These are phyloP conservation scores for Cercospora nicotianae DNA, from an alignment of 2,329 filamentous ascomycete species.

Conservation along the genomic window DNA sequence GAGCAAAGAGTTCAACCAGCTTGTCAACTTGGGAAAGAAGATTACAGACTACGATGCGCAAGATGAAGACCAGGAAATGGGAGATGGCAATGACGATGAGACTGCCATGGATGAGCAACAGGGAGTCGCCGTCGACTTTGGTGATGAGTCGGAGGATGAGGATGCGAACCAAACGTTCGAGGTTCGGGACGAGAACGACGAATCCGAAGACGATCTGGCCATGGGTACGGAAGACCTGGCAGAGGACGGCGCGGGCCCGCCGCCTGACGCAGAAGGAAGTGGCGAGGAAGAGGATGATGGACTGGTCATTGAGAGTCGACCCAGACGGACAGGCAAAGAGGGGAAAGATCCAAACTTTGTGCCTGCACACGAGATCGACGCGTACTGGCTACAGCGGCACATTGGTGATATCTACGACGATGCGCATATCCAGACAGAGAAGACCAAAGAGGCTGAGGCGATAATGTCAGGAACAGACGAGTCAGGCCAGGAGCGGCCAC, in stretches of 20 bases:
- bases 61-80: conserved; percentile 89
- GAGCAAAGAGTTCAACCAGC: conserved; percentile 92
- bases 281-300: conserved; percentile 71
- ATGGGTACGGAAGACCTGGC: conserved; percentile 39
- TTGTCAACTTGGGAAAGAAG: conserved; percentile 96
- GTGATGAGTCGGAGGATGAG: conserved; percentile 77
- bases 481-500: conserved; percentile 76
- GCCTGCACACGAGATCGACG: conserved; percentile 86
- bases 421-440: conserved; percentile 89
- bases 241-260: conserved; percentile 50
- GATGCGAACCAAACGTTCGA: conserved; percentile 81
- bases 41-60: conserved; percentile 98
- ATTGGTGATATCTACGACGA: conserved; percentile 87
- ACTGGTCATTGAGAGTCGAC: conserved; percentile 76
- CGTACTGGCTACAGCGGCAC: conserved; percentile 94
- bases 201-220: conserved; percentile 68
- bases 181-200: conserved; percentile 75
- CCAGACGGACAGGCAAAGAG: conserved; percentile 51
- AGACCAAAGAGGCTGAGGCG: conserved; percentile 78
- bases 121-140: conserved; percentile 96
- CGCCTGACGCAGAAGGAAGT: conserved; percentile 48
- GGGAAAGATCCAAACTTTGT: conserved; percentile 61
- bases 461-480: conserved; percentile 73
- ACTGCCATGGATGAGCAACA: conserved; percentile 88
- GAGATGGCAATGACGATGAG: conserved; percentile 63